These are phyloP conservation scores for Salicornia ramosissima DNA, from an alignment of 148 eudicot species.

Conservation along the genomic window DNA sequence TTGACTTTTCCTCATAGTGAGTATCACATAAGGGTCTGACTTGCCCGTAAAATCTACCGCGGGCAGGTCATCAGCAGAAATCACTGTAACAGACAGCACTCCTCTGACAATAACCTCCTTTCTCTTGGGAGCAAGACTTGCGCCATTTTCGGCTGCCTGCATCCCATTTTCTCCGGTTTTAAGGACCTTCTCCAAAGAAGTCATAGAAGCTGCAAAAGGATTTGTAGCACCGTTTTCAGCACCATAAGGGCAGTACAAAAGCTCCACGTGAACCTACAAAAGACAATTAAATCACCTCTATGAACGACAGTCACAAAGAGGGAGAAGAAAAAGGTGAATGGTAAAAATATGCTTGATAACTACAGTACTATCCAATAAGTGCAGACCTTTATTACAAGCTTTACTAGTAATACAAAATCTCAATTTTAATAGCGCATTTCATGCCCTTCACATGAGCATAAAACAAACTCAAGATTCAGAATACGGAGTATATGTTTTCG, in stretches of 20 bases:
- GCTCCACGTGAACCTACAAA: constrained; percentile 92
- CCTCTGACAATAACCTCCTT: constrained; percentile 79
- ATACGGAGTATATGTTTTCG: no score
- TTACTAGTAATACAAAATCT: no score
- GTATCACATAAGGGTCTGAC: constrained; percentile 81
- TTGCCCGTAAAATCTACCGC: constrained; percentile 80
- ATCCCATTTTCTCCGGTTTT: constrained; percentile 44
- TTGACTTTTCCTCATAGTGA: constrained; percentile 76
- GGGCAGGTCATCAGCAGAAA: constrained; percentile 85
- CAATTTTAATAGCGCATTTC: no score
- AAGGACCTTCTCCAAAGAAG: constrained; percentile 76
- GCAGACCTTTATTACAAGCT: no score
- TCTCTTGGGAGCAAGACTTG: constrained; percentile 34
- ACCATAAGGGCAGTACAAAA: constrained; percentile 69
- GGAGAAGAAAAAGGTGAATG: not conserved
- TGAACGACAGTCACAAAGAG: not conserved
- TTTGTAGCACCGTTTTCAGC: constrained; percentile 46
- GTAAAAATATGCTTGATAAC: not conserved
- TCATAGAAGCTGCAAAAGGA: constrained; percentile 70
- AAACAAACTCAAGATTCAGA: no score
- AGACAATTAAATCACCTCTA: not conserved
- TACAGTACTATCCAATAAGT: no score
- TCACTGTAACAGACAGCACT: constrained; percentile 83
- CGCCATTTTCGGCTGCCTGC: constrained; percentile 40
- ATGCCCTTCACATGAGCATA: no score